Evolutionary conservation across 768 basidiomycete genomes (phyloP).

Genomic region (Collybia mongolica): DNA sequence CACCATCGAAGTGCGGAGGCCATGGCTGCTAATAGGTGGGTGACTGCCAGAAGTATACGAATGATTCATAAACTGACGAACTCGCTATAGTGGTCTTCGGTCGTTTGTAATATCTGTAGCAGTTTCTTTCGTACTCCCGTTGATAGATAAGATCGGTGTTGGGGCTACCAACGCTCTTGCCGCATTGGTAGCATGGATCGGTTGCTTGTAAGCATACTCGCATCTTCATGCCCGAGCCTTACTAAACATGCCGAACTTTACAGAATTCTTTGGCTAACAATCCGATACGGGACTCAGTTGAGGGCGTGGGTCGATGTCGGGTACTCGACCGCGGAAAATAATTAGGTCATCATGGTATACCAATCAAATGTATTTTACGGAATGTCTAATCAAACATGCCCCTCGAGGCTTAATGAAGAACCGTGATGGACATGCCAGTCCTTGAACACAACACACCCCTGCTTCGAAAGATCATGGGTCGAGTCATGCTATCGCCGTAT

Average conservation of each 20-base stretch:
- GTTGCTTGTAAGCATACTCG: constrained; percentile 45
- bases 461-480: too few species aligned
- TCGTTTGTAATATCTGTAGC: constrained; percentile 39
- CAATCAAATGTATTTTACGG: too few species aligned
- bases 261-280: constrained; percentile 52
- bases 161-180: constrained; percentile 44
- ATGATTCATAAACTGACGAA: neutral
- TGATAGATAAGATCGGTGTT: constrained; percentile 53
- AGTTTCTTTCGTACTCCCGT: constrained; percentile 49
- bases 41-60: constrained; percentile 5
- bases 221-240: neutral
- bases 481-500: too few species aligned
- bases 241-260: constrained; percentile 4
- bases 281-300: constrained; percentile 56
- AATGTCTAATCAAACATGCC: too few species aligned
- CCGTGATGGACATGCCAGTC: too few species aligned
- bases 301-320: constrained; percentile 57
- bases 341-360: constrained; percentile 17
- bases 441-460: too few species aligned
- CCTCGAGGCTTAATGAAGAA: too few species aligned
- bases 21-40: constrained; percentile 56
- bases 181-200: constrained; percentile 46
- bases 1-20: constrained; percentile 61
- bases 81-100: constrained; percentile 43
- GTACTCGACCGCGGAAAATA: constrained; percentile 42